Base-by-base conservation (phyloP, 495 filamentous ascomycete genomes). In the Penicillium dipodomyicola region DNA sequence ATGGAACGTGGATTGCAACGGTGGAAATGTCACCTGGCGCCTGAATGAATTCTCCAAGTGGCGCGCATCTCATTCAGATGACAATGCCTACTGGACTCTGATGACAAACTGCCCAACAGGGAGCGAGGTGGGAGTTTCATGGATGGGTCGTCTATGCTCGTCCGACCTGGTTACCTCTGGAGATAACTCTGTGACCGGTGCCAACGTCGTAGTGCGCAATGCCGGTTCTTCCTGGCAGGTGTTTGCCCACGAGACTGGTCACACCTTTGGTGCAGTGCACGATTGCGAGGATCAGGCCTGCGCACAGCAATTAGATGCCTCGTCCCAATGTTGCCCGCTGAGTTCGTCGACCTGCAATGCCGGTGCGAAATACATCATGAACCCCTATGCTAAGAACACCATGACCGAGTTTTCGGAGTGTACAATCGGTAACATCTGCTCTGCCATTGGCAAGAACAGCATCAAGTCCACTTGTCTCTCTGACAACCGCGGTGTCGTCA, bases 221-320 rank as follows among this genome's bases (percentile, higher is more conserved):
- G 76, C 82, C 11, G 71, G 72, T 3, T 88, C 83, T 20, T 91
- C 96, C 62, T 98, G 95, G 95, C 91, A 96, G 68, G 89, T 98
- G 49, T 91, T 97, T 73, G 93, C 94, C 22, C 94, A 98, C 65
- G 95, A 98, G 70, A 84, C 89, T 12, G 94, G 94, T 10, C 94
- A 98, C 61, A 97, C 91, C 0, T 96, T 96, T 65, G 94, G 94
- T 41, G 95, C 94, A 12, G 91, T 96, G 37, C 94, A 98, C 67
- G 94, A 98, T 72, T 98, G 94, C 70, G 86, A 81, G 5, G 64
- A 76, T 0, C 42, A 73, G 12, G 83, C 87, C n/a, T 97, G 94
- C 69, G 46, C 58, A 2, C 77, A 80, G 20, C 80, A 81, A 5
- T 81, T 89, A 30, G 78, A 78, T 32, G 73, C 78, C 23, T 79